Percentiles rank a stretch among this genome's conserved stretches.
phyloP scores from a whole-genome alignment of 306 rosid species.

The Ammopiptanthus mongolicus region DNA sequence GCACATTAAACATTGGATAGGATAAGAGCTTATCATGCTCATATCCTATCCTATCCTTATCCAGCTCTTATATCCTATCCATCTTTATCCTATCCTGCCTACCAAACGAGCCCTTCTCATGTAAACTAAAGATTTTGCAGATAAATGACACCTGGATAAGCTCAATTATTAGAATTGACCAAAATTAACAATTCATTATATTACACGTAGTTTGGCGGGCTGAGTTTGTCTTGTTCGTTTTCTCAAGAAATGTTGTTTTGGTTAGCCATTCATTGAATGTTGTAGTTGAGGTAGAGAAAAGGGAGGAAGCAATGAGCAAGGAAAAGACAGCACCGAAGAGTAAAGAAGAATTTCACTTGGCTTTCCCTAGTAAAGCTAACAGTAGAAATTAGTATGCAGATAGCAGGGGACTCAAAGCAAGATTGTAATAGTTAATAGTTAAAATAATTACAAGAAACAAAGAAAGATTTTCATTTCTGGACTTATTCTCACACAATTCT shows the following conservation, averaged over 20 bases:
- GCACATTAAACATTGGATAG: no score
- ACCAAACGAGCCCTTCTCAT: no score
- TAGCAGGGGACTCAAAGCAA: background rate
- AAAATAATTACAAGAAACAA: background rate
- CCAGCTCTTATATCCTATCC: no score
- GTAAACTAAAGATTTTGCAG: background rate
- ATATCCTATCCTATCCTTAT: no score
- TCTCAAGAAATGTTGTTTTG: background rate
- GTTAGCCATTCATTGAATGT: background rate
- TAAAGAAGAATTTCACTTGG: constrained; percentile 3
- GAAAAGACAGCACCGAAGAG: background rate
- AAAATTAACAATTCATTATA: background rate
- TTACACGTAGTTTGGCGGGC: background rate
- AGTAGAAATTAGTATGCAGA: background rate
- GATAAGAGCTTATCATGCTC: no score
- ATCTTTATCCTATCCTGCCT: no score
- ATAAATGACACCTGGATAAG: background rate
- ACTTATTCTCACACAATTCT: background rate
- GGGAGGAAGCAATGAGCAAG: background rate
- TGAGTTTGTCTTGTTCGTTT: background rate
- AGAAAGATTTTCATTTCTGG: background rate
- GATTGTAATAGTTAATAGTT: background rate
- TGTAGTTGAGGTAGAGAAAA: background rate
- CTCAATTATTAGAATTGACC: constrained; percentile 18
- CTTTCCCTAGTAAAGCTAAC: background rate